These are phyloP conservation scores for Ramaria sp. DNA, from an alignment of 768 basidiomycete genomes.

Conservation along the genomic window DNA sequence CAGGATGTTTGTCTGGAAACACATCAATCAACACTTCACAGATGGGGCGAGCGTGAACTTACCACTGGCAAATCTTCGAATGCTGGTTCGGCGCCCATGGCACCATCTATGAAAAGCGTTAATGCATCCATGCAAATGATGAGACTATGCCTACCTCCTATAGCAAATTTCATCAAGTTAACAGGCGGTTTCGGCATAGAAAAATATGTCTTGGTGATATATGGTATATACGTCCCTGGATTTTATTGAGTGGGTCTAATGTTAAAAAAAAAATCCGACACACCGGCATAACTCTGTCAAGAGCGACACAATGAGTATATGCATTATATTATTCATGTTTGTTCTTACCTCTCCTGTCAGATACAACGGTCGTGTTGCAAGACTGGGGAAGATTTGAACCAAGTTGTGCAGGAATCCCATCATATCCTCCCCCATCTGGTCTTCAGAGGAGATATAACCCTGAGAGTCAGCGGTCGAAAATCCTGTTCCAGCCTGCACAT, in stretches of 20 bases:
- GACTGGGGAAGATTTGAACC: slow-evolving; percentile 62
- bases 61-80: slow-evolving; percentile 49
- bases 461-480: slow-evolving; percentile 51
- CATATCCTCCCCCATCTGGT: slow-evolving; percentile 48
- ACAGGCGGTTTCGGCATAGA: slow-evolving; percentile 52
- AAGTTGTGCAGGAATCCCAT: slow-evolving; percentile 62
- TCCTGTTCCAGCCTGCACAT: slow-evolving; percentile 33
- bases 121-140: not conserved
- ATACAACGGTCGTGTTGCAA: slow-evolving; percentile 54
- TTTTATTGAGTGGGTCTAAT: slow-evolving; percentile 27
- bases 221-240: slow-evolving; percentile 35
- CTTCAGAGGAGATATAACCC: slow-evolving; percentile 52
- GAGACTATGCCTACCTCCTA: slow-evolving; percentile 29
- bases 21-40: too few relatives aligned
- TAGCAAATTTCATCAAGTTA: slow-evolving; percentile 52
- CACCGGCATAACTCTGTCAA: slow-evolving; percentile 50
- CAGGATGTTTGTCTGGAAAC: too few relatives aligned
- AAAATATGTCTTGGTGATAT: slow-evolving; percentile 67
- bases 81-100: slow-evolving; percentile 39
- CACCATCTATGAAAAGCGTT: slow-evolving; percentile 30
- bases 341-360: slow-evolving; percentile 42
- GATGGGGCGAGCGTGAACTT: slow-evolving; percentile 3
- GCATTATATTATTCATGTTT: not conserved
- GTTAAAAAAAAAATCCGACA: slow-evolving; percentile 26
- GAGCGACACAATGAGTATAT: not conserved